Percentiles rank a stretch among this genome's conserved stretches.
phyloP scores from a whole-genome alignment of 768 basidiomycete genomes.

The Collybia sordida region DNA sequence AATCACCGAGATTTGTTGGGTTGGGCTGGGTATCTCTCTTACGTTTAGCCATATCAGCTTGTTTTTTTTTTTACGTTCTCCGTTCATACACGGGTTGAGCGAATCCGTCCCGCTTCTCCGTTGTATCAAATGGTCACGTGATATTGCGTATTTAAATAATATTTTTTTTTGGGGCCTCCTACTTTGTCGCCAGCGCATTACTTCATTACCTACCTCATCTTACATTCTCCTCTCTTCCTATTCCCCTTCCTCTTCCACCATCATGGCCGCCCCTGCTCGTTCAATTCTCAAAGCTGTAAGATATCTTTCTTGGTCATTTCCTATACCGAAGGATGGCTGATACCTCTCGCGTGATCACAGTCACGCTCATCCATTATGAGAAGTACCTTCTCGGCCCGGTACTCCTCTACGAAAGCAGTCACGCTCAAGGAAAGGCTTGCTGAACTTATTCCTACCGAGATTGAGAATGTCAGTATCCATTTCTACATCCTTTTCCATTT shows the following conservation, averaged over 20 bases:
- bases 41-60: constrained; percentile 30
- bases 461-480: constrained; percentile 56
- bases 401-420: constrained; percentile 61
- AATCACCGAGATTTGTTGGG: constrained; percentile 8
- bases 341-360: constrained; percentile 25
- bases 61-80: background rate
- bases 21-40: constrained; percentile 24
- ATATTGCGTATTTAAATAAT: constrained; percentile 14
- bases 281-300: constrained; percentile 39
- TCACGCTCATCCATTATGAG: constrained; percentile 51
- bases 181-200: constrained; percentile 5
- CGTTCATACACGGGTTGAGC: background rate
- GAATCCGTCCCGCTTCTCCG: background rate
- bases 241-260: constrained; percentile 9
- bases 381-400: constrained; percentile 47
- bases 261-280: constrained; percentile 43
- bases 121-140: constrained; percentile 20
- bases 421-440: constrained; percentile 91
- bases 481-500: background rate
- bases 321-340: constrained; percentile 4
- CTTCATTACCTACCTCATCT: background rate
- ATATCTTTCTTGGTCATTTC: constrained; percentile 9
- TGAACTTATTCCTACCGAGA: constrained; percentile 89
- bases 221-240: background rate
- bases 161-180: constrained; percentile 6